Evolutionary conservation across 2,329 filamentous ascomycete species (phyloP), one percentile per base, ranked within the genome.

Genomic region (Cladosporium colombiae): DNA sequence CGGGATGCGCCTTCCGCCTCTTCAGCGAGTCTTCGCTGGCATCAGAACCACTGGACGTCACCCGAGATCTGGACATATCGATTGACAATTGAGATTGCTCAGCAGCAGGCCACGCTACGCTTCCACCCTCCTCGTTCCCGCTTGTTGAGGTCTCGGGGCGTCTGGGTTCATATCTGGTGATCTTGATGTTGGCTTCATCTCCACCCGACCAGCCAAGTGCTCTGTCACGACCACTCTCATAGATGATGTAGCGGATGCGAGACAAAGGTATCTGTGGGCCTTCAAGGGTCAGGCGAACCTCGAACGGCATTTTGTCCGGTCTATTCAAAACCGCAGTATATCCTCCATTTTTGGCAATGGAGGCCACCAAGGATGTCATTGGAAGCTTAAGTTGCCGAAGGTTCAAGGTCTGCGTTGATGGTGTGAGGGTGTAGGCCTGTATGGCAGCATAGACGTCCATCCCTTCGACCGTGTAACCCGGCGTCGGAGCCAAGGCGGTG

Each of bases 381-480:
- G 79, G 79, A 11, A 72, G 72, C 7, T 70, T 70, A 8, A 81
- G 67, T 55, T 77, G 69, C 6, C 73, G 72, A 14, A 81, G 72
- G 5, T 79, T 72, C 6, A 78, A 66, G 13, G 70, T 53, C 64
- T 74, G 68, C 70, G 79, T 77, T 10, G 81, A 78, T 6, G 84
- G 81, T 27, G 81, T 76, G 37, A 88, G 78, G 5, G 84, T 81
- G 75, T 85, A 88, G 16, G 78, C 75, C 25, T 78, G 73, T 1
- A 81, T 75, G 1, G 78, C 72, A 13, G 75, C 71, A 60, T 80
- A 70, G 3, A 81, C 69, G 70, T 85, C 82, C 65, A 85, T 79
- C 53, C 81, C 82, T 31, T 81, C 75, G 49, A 81, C 76, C 58
- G 79, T 71, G 65, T 79, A 76, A n/a, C 78, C 79, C 13, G 76